Evolutionary conservation across 495 filamentous ascomycete genomes (phyloP), one percentile per base, ranked within the genome.

Genomic region (Aspergillus conjunctus): DNA sequence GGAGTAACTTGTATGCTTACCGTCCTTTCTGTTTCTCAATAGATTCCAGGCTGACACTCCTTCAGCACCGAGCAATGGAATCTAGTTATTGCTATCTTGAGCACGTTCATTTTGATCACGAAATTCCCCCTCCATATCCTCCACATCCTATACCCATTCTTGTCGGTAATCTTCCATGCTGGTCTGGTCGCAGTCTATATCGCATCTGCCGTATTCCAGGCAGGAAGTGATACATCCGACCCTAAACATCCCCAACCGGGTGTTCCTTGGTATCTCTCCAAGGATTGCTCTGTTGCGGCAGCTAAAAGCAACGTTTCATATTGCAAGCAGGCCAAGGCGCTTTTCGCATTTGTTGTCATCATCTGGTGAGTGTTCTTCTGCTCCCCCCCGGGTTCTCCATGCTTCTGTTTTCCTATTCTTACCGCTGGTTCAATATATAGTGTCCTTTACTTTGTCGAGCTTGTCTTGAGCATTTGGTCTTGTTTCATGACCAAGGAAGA

Each of bases 201-300:
- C 44, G 78, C 86, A 30, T 87, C 86, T 66, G 78, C 89, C 61
- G 82, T 85, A 57, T 87, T 82, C 51, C 92, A 97, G 69, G 87
- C 89, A 33, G 89, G 89, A 11, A 85, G 88, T 34, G 92, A 97
- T 69, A 88, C 83, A 70, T 88, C 85, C 43, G 92, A 97, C 70
- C 82, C 88, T 8, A 65, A 79, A 4, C 85, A 89, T 60, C 86
- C 83, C 7, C 87, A 90, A 62, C 77, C 79, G 7, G 83, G 87
- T 1, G 77, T 91, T 4, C 84, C 86, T 12, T 97, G 92, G 92
- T 96, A 95, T 67, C 85, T 97, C 65, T 84, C 85, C 39, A 89
- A 91, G 68, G 82, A 79, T 62, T 97, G 92, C 72, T 81, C 69
- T 46, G 82, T 92, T 12, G 89, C 89, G 0, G 72, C 70, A 20